Base-by-base conservation (phyloP, 176 grass and related monocot species). In the Musa itinerans region DNA sequence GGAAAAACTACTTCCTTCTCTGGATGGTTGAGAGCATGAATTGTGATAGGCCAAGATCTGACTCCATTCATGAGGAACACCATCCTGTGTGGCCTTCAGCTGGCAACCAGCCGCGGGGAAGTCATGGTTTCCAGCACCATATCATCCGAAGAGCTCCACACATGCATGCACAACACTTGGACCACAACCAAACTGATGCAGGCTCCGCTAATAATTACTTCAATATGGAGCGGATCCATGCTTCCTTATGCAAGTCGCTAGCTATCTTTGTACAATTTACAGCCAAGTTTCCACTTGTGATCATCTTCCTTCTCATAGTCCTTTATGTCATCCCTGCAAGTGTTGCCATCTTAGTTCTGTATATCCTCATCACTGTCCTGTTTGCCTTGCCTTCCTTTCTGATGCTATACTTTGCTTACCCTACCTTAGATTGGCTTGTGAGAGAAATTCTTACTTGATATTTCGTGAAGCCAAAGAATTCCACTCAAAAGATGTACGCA, bases 11-110 rank as follows among this genome's bases (percentile, higher is more conserved):
- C 71, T 91, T 96, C 82, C 86, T 91, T 10, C 84, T 96, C 54
- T 96, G 92, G 92, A 96, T 96, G 92, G 88, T 91, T 14, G 88
- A 96, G 84, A 79, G 83, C n/a, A 91, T 90, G 83, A 96, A 91
- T 76, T 81, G 88, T 1, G 86, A 96, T 55, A 81, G 83, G 70
- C 79, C 74, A 6, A 86, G 56, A 66, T 81, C 84, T 17, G n/a
- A 81, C 58, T 56, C 53, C 50, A 24, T 75, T 68, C 61, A 68
- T 50, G 80, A 48, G 15, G 88, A 84, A 34, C 52, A 73, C 16
- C 58, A 54, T 15, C 50, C 21, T 73, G 61, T 49, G 16, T 77
- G 50, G 20, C 63, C 63, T 11, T 12, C 63, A 10, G 9, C 63
- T 66, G 63, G 63, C 63, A 69, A 43, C 23, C 24, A 3, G 29